Base-by-base conservation (phyloP, 768 basidiomycete species). In the Lentinula aciculospora region DNA sequence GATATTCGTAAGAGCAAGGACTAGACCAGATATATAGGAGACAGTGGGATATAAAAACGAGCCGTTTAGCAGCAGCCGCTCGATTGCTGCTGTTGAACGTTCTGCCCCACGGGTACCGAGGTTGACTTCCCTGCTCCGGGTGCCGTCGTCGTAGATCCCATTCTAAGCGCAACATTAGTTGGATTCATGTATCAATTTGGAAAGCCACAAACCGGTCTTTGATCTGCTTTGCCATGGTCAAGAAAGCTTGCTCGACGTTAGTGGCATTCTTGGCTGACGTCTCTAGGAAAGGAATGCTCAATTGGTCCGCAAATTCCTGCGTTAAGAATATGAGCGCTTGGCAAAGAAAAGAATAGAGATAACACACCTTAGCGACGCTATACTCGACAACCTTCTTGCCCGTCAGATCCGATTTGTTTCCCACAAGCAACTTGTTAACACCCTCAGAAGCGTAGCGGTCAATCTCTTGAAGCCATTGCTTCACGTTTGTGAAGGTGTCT, bases 241-340 rank as follows among this genome's bases (percentile, higher is more conserved):
- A 86, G 84, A 99, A 99, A 4, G 97, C 95, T 73, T 99, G 94
- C 72, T 99, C 97, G 60, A 99, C 97, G 65, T 97, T 97, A 61
- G 94, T 95, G 54, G 95, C 93, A 66, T 91, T 94, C 89, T 98
- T 98, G 34, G 97, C 97, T n/a, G 91, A 94, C 12, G 97, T 99
- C 79, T 99, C 97, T 69, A 99, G 76, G 87, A 97, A 98, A 47
- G 93, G 88, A 65, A 99, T 88, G 60, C 80, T 81, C 63, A 98
- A 80, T 70, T 98, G 94, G 69, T 98, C 94, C 27, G 97, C 93
- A 67, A 98, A 91, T 81, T 96, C 93, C 85, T 96, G 61, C 0
- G 51, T 25, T 31, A 54, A 60, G 36, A 29, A 10, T 25, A 39
- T 68, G 27, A 62, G 45, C 44, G 8, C 42, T 29, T 34, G 19